Evolutionary conservation across 768 basidiomycete genomes (phyloP), one percentile per base, ranked within the genome.

Genomic region (Dioszegia aurantiaca): DNA sequence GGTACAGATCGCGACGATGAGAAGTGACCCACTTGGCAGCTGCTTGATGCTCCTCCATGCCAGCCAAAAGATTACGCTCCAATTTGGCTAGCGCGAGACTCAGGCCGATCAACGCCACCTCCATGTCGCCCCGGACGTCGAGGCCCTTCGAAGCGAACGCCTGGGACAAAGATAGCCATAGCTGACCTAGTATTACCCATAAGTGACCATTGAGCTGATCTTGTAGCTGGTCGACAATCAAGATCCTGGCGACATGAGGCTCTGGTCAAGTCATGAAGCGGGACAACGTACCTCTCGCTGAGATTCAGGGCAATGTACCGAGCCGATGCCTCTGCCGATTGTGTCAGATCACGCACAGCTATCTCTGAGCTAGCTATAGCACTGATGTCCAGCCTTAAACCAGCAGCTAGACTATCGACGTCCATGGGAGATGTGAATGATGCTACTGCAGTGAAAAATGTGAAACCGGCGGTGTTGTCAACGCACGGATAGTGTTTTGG

Each of bases 61-160:
- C 88, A 10, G 89, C 89, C 31, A 89, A 84, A 10, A 92, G 77
- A 72, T 95, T 93, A 59, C 92, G 82, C 14, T 88, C 90, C 69
- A 93, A 86, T 68, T 84, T 86, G 8, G 85, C 86, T 21, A 90
- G 49, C 3, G 58, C 69, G 4, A 64, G 16, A n/a, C 62, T 67
- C 12, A 73, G 39, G 5, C 44, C 45, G 16, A 68, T 61, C 12
- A 60, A n/a, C 12, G 58, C 56, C 40, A 64, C 55, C 33, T 69
- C 65, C 8, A 58, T 54, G 3, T 58, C 58, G 37, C 19, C 26
- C 14, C 24, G 27, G 21, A 24, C 30, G 14, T 51, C 37, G 33
- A 51, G 26, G 12, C 11, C 49, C 12, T 30, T 43, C 26, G 60
- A 44, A 9, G 48, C 56, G 24, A 66, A 64, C 5, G 47, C 44